These are phyloP conservation scores for Populus deltoides DNA, from an alignment of 345 rosid genomes.

Conservation along the genomic window DNA sequence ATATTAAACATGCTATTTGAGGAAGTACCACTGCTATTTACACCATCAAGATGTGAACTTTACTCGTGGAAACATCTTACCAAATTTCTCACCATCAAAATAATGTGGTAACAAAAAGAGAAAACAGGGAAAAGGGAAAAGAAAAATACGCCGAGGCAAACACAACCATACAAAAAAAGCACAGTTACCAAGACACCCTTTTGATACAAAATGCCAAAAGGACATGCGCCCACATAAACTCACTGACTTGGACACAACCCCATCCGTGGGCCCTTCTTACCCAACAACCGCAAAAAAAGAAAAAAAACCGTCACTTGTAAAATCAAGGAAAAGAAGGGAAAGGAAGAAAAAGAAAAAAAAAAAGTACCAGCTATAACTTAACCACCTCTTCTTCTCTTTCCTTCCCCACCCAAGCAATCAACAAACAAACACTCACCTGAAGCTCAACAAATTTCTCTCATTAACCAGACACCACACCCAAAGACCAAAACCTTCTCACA, in stretches of 20 bases:
- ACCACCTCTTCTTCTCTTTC: background rate
- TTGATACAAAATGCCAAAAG: background rate
- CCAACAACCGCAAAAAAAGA: conserved; percentile 10
- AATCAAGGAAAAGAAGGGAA: background rate
- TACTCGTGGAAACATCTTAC: background rate
- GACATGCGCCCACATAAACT: background rate
- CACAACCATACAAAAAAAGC: no score
- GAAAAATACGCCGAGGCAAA: background rate
- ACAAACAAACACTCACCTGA: background rate
- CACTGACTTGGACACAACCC: conserved; percentile 14
- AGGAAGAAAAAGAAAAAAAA: no score
- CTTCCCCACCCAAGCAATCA: background rate
- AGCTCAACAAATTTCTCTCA: background rate
- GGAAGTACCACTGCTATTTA: no score
- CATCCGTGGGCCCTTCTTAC: conserved; percentile 16
- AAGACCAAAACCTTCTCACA: background rate
- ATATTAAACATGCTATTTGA: no score
- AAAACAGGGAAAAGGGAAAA: background rate
- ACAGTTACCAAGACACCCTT: background rate
- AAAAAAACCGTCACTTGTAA: background rate
- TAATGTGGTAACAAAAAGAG: background rate
- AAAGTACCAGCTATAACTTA: background rate
- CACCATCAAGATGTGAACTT: no score
- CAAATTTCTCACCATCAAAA: background rate
- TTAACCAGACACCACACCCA: background rate